Evolutionary conservation across 495 filamentous ascomycete species (phyloP), one percentile per base, ranked within the genome.

Genomic region (Hypoxylon perforatum): DNA sequence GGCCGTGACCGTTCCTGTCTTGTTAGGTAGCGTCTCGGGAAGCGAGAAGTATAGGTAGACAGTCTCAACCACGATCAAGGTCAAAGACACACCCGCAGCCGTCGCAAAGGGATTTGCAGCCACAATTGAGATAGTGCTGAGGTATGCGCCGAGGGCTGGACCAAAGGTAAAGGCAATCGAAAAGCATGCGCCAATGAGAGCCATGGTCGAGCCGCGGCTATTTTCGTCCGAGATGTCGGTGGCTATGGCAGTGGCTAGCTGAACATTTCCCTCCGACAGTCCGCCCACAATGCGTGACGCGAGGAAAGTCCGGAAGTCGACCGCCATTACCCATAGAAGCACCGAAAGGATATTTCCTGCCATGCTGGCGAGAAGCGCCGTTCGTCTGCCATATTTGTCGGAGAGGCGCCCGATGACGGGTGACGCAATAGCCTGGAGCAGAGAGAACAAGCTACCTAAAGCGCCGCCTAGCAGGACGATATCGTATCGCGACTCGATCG

Each of bases 111-210:
- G 95, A 73, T 99, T 99, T 39, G 89, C 89, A 1, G 88, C 87
- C 3, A 97, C 88, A 4, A 86, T 89, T 42, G 86, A 85, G 50
- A 95, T 83, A 17, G 86, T 86, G 55, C 89, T 88, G 21, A 99
- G 80, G 61, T 85, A 92, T 0, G 96, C 95, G 38, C 95, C 95
- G 52, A 99, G 82, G 23, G 93, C 91, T 0, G 95, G 95, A 0
- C 95, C 95, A 70, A 95, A 96, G 1, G 96, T 98, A 74, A 99
- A 99, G 11, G 95, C 94, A 67, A 99, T 91, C 50, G 90, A 94
- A 81, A 99, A 99, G 78, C 96, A 98, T 36, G 89, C 94, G 33
- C 95, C 95, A 12, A 99, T 93, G 39, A 98, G 82, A 12, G 95
- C 95, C 90, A 99, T 97, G 25, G 96, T 97, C 14, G 91, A 88